Conservation (phyloP, 176 grass and related monocot genomes). For the Triticum turgidum region DNA sequence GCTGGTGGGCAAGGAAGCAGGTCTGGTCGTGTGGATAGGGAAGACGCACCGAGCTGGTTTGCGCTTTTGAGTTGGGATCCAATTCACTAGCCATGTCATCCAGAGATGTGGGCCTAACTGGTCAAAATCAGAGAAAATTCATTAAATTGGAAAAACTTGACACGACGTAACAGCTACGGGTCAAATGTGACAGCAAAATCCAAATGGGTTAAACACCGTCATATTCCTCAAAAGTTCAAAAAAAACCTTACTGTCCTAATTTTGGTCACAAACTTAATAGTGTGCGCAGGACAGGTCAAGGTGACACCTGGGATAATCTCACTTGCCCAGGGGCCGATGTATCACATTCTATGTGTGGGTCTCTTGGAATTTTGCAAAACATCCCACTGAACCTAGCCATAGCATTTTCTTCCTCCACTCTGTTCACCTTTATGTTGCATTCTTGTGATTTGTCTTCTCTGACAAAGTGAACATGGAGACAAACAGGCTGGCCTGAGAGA, state of each 20-base stretch:
- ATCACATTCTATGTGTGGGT: not conserved
- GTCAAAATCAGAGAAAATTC: too few relatives aligned
- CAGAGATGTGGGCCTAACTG: too few relatives aligned
- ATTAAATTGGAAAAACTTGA: too few relatives aligned
- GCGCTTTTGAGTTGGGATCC: too few relatives aligned
- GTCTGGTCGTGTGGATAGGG: too few relatives aligned
- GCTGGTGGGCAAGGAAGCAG: too few relatives aligned
- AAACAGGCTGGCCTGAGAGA: not conserved
- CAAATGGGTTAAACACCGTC: too few relatives aligned
- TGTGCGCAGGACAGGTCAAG: not conserved
- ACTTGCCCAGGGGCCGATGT: not conserved
- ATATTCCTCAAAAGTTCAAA: not conserved
- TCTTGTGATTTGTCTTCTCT: not conserved
- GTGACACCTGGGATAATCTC: not conserved
- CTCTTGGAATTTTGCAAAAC: not conserved
- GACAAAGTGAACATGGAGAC: not conserved
- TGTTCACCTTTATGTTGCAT: not conserved
- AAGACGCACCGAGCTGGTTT: too few relatives aligned
- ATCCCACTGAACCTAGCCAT: not conserved
- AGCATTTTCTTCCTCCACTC: not conserved
- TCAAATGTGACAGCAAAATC: too few relatives aligned
- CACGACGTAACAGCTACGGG: too few relatives aligned
- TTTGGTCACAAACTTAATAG: constrained; percentile 5
- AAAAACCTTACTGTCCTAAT: not conserved
- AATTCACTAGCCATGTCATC: too few relatives aligned